phyloP scores from a whole-genome alignment of 192 early-diverging fungal species.

The Gaertneriomyces sp. region DNA sequence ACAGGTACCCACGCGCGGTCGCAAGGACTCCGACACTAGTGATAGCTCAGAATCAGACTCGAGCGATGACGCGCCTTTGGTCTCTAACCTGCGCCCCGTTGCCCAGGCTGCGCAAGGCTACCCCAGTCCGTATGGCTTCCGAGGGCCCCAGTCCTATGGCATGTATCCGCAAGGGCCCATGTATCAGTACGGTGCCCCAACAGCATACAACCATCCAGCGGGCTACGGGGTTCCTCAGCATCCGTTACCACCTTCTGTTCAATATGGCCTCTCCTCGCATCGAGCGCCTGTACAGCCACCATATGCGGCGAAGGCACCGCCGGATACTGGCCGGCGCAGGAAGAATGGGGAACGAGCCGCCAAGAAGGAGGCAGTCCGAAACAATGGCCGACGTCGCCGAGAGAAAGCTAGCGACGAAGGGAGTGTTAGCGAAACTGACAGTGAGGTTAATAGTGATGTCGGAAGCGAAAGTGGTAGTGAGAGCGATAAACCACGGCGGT shows the following conservation, averaged over 20 bases:
- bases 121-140: background rate
- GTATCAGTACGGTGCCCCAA: background rate
- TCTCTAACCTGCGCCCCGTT: background rate
- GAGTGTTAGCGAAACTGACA: background rate
- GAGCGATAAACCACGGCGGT: background rate
- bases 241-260: conserved; percentile 2
- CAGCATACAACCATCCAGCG: background rate
- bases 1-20: background rate
- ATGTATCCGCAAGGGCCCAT: background rate
- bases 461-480: background rate
- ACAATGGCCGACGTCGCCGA: background rate
- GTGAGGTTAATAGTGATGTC: background rate
- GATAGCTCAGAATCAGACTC: conserved; percentile 2
- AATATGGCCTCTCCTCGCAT: background rate
- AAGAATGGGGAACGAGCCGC: background rate
- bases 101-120: background rate
- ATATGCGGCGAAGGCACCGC: background rate
- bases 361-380: background rate
- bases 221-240: background rate
- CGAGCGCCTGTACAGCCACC: background rate
- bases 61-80: conserved; percentile 5
- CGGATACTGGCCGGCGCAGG: background rate
- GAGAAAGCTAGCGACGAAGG: background rate
- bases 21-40: background rate
- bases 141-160: no score